Base-by-base conservation (phyloP, 2,329 filamentous ascomycete genomes). In the Metarhizium brunneum region DNA sequence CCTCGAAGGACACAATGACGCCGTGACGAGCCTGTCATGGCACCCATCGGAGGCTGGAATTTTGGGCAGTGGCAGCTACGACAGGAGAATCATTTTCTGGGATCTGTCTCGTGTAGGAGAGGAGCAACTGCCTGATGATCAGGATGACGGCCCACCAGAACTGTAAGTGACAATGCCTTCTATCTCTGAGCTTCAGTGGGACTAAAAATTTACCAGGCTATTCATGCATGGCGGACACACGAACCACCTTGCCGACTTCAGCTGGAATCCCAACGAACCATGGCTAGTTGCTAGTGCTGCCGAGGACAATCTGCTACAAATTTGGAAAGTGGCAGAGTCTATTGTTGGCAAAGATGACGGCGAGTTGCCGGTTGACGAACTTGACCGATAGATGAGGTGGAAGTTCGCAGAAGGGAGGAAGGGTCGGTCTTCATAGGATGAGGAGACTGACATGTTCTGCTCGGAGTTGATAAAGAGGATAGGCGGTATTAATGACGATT, bases 211-310 rank as follows among this genome's bases (percentile, higher is more conserved):
- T 4, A 18, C 6, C 38, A 54, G 45, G 6, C 57, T 99, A 1
- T 99, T 99, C 74, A 97, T 99, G 92, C 94, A 99, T 66, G 94
- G 94, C 58, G 94, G 94, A 36, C 95, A 99, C 75, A 99, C 94
- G 11, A 96, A 96, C 73, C 88, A 95, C 62, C 84, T 99, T 59
- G 91, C 90, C 40, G 95, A 99, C 72, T 99, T 99, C 67, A 92
- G 88, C 73, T 99, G 92, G 92, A 99, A 99, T 72, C 84, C 85
- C 63, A 96, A 95, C 68, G 91, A 96, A 65, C 92, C 92, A 4
- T 99, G 95, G 95, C 83, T 96, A 55, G 88, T 99, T 62, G 92
- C 91, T 70, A 95, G 89, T 58, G 92, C 94, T 16, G 94, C 92
- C 1, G 95, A 99, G 69, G 94, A 99, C 74, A 99, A 99, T 68